Base-by-base conservation (phyloP, 176 grass and related monocot genomes). In the Musa schizocarpa region DNA sequence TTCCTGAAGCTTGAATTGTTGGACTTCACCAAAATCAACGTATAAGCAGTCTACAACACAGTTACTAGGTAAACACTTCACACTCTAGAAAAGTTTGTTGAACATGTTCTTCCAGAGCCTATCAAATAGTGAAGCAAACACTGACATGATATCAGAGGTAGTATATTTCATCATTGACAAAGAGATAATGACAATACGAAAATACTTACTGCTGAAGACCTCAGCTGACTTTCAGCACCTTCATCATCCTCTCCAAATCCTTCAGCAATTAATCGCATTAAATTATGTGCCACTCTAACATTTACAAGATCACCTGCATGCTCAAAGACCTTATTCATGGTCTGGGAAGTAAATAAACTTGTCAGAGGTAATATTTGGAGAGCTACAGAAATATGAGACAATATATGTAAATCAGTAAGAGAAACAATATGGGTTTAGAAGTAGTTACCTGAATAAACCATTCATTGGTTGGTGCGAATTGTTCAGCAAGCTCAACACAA, bases 311-410 rank as follows among this genome's bases (percentile, higher is more conserved):
- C 96, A 61, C 96, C 96, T 23, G 91, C 96, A 92, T 99, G 96
- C 89, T 99, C 88, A 92, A 99, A 95, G 63, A 99, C 96, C 88
- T 95, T 99, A 79, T 99, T 99, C 96, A 95, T 99, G 50, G 85
- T 99, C 96, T 99, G 74, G 69, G 69, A 74, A 74, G 53, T 73
- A 77, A 85, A 81, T 73, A 77, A 85, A 81, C 27, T 65, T 74
- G 79, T 83, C 29, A 81, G 64, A 72, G 14, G 70, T 55, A 79
- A 58, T 80, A 69, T 62, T 50, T 54, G 43, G 23, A 21, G 8
- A 48, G 43, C 54, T 70, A 20, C 10, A 43, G 19, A n/a, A n/a
- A 43, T 43, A 43, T 43, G 34, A 43, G 34, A 43, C 34, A 6
- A 43, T 43, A 43, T 43, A 43, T 43, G 34, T 43, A 43, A 34